A percentile compares a stretch with the other conserved stretches of the same genome.
These are phyloP conservation scores for Aspergillus quadricinctus DNA, from an alignment of 2,329 filamentous ascomycete genomes.

Conservation along the genomic window DNA sequence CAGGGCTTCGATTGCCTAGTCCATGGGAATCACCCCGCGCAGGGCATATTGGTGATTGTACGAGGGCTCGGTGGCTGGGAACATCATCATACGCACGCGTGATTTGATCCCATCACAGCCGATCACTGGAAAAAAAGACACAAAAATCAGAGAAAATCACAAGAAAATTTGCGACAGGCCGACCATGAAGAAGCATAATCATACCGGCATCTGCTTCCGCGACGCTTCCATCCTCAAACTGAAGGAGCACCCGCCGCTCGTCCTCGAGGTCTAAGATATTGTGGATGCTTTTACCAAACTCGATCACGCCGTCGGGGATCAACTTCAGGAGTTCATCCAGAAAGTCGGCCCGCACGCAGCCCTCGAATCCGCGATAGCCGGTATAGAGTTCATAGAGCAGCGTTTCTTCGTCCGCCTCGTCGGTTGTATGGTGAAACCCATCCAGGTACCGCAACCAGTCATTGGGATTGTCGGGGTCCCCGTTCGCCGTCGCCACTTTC, in stretches of 20 bases:
- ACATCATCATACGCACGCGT: constrained; percentile 48
- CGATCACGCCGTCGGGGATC: constrained; percentile 34
- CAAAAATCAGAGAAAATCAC: too few relatives aligned
- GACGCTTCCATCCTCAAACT: too few relatives aligned
- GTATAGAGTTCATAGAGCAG: constrained; percentile 15
- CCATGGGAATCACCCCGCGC: constrained; percentile 59
- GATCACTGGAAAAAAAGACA: constrained; percentile 36
- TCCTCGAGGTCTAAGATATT: constrained; percentile 23
- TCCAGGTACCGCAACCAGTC: constrained; percentile 22
- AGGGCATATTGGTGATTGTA: constrained; percentile 61
- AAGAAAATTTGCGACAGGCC: too few relatives aligned
- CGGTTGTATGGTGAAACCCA: constrained; percentile 19
- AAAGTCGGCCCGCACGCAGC: constrained; percentile 39
- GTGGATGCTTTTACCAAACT: constrained; percentile 35
- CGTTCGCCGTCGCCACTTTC: constrained; percentile 9
- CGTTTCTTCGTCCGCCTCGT: constrained; percentile 9
- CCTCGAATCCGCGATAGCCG: constrained; percentile 16
- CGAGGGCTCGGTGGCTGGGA: constrained; percentile 45
- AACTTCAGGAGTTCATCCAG: constrained; percentile 39
- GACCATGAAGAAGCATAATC: too few relatives aligned
- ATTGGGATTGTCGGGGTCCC: constrained; percentile 8
- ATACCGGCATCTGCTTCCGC: too few relatives aligned
- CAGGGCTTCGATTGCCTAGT: constrained; percentile 45
- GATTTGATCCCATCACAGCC: constrained; percentile 64
- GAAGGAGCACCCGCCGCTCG: too few relatives aligned